Percentiles rank a stretch among this genome's conserved stretches.
These are phyloP conservation scores for Sporothrix globosa DNA, from an alignment of 2,329 filamentous ascomycete species.

Conservation along the genomic window DNA sequence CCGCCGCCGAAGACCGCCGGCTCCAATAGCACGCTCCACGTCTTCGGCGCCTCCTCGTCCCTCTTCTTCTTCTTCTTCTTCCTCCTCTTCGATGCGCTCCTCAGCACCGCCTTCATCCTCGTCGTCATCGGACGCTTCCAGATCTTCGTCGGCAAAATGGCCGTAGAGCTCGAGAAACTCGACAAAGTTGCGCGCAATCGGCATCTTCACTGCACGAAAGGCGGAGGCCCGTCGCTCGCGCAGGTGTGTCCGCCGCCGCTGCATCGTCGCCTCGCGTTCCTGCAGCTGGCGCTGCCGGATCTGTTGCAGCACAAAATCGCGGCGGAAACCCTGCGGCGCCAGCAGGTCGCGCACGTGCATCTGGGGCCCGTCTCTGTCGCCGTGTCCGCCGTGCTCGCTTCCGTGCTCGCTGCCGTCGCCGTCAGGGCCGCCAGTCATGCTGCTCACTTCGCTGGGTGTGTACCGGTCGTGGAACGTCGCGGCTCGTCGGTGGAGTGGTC, in stretches of 20 bases:
- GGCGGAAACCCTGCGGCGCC: slow-evolving; percentile 55
- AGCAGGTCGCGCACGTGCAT: slow-evolving; percentile 43
- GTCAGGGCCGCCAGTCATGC: neutral
- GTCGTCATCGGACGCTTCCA: slow-evolving; percentile 63
- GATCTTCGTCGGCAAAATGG: slow-evolving; percentile 74
- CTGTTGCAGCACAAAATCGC: slow-evolving; percentile 49
- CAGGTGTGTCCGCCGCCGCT: slow-evolving; percentile 33
- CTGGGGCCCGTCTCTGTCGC: slow-evolving; percentile 40
- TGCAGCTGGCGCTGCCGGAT: slow-evolving; percentile 40
- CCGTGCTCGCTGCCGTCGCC: neutral
- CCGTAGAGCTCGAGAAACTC: slow-evolving; percentile 77
- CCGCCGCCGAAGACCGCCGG: neutral
- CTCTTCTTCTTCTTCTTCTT: slow-evolving; percentile 43
- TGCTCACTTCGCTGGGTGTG: neutral
- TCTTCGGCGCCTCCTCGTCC: slow-evolving; percentile 46
- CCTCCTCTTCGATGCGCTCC: slow-evolving; percentile 43
- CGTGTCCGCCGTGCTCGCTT: slow-evolving; percentile 33
- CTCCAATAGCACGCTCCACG: slow-evolving; percentile 38
- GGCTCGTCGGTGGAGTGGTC: slow-evolving; percentile 52
- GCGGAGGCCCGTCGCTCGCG: slow-evolving; percentile 29
- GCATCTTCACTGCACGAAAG: slow-evolving; percentile 42
- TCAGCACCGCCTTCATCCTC: slow-evolving; percentile 39
- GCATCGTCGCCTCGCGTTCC: slow-evolving; percentile 41
- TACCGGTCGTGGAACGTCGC: slow-evolving; percentile 66
- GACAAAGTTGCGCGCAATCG: slow-evolving; percentile 71